A percentile compares a stretch with the other conserved stretches of the same genome.
phyloP scores from a whole-genome alignment of 257 asterid species.

The Galeopsis tetrahit region DNA sequence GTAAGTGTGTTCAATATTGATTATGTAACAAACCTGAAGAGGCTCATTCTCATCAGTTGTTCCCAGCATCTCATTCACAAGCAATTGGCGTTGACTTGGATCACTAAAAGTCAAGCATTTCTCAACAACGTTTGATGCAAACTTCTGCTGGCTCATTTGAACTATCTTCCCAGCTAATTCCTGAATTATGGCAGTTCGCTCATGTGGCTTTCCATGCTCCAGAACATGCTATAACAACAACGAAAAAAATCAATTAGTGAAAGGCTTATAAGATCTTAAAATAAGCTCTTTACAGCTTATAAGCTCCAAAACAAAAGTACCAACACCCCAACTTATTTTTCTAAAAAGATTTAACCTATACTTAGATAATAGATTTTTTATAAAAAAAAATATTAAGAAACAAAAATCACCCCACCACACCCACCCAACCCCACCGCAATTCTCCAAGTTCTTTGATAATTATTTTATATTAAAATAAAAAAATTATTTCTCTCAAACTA shows the following conservation, averaged over 20 bases:
- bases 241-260: constrained; percentile 19
- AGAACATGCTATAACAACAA: constrained; percentile 64
- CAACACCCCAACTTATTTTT: no score
- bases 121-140: constrained; percentile 96
- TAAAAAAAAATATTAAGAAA: no score
- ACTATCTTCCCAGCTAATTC: constrained; percentile 94
- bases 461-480: no score
- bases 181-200: constrained; percentile 76
- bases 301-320: no score
- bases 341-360: no score
- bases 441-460: no score
- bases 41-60: constrained; percentile 97
- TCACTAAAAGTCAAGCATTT: constrained; percentile 88
- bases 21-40: constrained; percentile 70
- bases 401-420: no score
- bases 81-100: constrained; percentile 73
- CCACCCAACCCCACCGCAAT: no score
- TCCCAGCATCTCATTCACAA: constrained; percentile 98
- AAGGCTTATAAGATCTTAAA: constrained; percentile 1
- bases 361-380: no score
- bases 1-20: neutral
- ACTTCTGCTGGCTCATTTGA: constrained; percentile 99
- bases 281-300: no score
- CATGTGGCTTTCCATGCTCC: constrained; percentile 95
- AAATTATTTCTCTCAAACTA: no score